Conservation (phyloP, 1,284 basidiomycete genomes). For the Sanghuangporus baumii region DNA sequence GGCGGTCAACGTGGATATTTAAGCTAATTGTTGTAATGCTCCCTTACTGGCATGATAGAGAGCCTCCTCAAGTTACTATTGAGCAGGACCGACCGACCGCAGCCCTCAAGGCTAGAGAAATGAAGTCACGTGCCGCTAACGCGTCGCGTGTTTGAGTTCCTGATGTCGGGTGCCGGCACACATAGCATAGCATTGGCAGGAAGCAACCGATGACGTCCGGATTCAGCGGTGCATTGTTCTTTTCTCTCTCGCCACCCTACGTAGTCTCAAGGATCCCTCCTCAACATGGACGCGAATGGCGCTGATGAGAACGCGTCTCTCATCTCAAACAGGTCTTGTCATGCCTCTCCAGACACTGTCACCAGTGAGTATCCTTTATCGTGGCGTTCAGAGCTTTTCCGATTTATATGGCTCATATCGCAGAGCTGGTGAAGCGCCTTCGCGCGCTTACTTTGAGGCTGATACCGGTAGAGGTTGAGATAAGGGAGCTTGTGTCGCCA, state of each 20-base stretch:
- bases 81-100: neutral
- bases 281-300: neutral
- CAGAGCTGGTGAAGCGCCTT: constrained; percentile 77
- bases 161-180: neutral
- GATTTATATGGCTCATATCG: neutral
- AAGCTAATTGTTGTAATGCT: neutral
- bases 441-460: constrained; percentile 73
- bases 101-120: neutral
- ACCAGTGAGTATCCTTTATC: constrained; percentile 46
- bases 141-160: neutral
- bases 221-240: neutral
- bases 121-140: neutral
- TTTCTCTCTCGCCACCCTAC: neutral
- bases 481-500: constrained; percentile 51
- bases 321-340: constrained; percentile 40
- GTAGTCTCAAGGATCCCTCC: neutral
- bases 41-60: constrained; percentile 51
- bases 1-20: neutral
- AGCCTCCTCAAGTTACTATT: neutral
- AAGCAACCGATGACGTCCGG: neutral
- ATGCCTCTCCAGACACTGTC: constrained; percentile 63
- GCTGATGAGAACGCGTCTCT: constrained; percentile 43
- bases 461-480: constrained; percentile 76
- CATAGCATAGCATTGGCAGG: too few species aligned
- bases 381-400: neutral